phyloP scores from a whole-genome alignment of 176 grass and related monocot genomes.

The Tillandsia leiboldiana region DNA sequence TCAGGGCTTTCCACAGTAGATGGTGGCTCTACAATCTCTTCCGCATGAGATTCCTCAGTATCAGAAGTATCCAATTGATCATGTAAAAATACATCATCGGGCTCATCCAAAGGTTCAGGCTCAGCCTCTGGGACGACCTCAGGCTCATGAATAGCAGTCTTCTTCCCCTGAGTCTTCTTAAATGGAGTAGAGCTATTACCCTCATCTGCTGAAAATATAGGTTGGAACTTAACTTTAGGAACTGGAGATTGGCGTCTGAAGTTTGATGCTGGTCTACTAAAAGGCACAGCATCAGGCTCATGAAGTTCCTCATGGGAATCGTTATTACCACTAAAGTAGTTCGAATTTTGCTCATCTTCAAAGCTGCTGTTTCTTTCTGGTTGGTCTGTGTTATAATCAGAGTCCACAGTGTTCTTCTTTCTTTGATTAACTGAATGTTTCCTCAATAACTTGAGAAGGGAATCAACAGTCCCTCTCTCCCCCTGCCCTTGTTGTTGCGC shows the following conservation, averaged over 20 bases:
- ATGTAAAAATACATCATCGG: conserved; percentile 20
- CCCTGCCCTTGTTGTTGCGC: conserved; percentile 38
- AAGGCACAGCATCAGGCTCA: conserved; percentile 17
- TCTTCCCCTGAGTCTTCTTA: conserved; percentile 19
- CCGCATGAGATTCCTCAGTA: conserved; percentile 3
- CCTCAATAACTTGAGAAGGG: conserved; percentile 57
- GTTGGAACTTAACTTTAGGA: conserved; percentile 54
- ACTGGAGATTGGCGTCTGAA: conserved; percentile 47
- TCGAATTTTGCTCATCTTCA: conserved; percentile 36
- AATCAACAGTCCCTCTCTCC: conserved; percentile 50
- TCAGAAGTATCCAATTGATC: conserved; percentile 27
- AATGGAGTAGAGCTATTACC: not conserved
- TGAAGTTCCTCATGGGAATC: conserved; percentile 26
- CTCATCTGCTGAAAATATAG: conserved; percentile 26
- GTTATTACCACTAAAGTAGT: conserved; percentile 22
- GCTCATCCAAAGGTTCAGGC: conserved; percentile 18
- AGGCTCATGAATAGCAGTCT: conserved; percentile 20
- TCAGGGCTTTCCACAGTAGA: conserved; percentile 18
- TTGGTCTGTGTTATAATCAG: conserved; percentile 33
- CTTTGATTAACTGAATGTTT: conserved; percentile 50
- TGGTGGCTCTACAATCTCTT: conserved; percentile 8
- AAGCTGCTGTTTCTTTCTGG: conserved; percentile 28
- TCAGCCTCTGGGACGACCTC: conserved; percentile 19
- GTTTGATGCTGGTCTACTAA: conserved; percentile 36
- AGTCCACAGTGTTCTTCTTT: conserved; percentile 26